Evolutionary conservation across 805 yeast genomes (phyloP).

Genomic region (Monosporozyma siamensis): DNA sequence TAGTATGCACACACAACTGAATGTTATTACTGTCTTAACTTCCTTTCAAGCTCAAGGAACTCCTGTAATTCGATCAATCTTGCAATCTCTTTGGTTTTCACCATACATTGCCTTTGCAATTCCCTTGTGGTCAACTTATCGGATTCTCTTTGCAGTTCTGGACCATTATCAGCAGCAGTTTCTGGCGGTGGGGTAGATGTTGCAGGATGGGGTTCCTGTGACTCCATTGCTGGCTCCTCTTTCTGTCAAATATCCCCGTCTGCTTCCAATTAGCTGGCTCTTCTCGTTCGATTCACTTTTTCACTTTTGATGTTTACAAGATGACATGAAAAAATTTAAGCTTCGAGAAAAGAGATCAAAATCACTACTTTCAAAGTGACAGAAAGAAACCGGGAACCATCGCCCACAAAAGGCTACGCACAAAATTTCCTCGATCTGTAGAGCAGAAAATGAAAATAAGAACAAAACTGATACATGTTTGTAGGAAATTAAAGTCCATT

Average conservation of each 20-base stretch:
- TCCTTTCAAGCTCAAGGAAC: slow-evolving; percentile 18
- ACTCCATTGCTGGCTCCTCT: neutral
- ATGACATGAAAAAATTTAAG: no score
- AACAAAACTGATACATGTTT: slow-evolving; percentile 4
- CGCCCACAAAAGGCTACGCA: no score
- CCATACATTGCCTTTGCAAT: slow-evolving; percentile 15
- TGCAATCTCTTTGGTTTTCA: slow-evolving; percentile 15
- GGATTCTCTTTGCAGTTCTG: neutral
- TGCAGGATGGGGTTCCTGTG: neutral
- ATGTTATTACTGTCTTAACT: neutral
- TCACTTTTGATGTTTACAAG: neutral
- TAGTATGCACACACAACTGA: no score
- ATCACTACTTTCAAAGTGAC: no score
- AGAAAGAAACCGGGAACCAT: no score
- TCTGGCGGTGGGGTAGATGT: neutral
- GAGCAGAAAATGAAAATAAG: neutral
- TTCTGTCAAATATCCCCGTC: no score
- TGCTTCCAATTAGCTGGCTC: no score
- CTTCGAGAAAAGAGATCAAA: no score
- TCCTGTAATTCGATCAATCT: slow-evolving; percentile 15
- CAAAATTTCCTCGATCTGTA: neutral
- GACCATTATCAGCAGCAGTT: no score
- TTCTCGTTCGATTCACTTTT: no score
- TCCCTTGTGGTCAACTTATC: slow-evolving; percentile 5
- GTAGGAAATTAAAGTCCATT: slow-evolving; percentile 22